These are phyloP conservation scores for Canavalia ensiformis DNA, from an alignment of 306 rosid species.

Conservation along the genomic window DNA sequence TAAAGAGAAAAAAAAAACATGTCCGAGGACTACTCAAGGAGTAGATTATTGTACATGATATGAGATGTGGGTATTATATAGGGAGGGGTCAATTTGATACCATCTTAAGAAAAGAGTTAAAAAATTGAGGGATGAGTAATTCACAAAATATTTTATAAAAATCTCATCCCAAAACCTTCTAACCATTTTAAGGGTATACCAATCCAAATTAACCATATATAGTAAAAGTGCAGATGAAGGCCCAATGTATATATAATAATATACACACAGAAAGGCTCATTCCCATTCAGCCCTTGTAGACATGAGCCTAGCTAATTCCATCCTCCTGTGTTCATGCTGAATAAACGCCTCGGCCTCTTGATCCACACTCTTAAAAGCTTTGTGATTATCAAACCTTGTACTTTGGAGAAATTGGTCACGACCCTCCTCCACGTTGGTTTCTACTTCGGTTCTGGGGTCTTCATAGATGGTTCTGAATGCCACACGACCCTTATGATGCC, in stretches of 20 bases:
- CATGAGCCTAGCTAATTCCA: constrained; percentile 44
- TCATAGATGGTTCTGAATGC: constrained; percentile 29
- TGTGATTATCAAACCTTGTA: constrained; percentile 29
- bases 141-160: background rate
- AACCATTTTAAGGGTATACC: constrained; percentile 13
- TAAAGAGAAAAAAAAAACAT: background rate
- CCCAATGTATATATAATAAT: background rate
- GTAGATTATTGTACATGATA: constrained; percentile 4
- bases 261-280: background rate
- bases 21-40: background rate
- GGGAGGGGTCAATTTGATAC: background rate
- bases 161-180: constrained; percentile 43
- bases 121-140: constrained; percentile 31
- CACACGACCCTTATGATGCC: constrained; percentile 35
- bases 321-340: constrained; percentile 63
- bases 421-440: background rate
- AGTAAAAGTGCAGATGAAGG: background rate
- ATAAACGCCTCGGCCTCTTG: constrained; percentile 75
- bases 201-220: constrained; percentile 1
- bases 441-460: constrained; percentile 30
- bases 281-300: constrained; percentile 5
- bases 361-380: constrained; percentile 53
- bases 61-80: background rate
- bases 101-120: constrained; percentile 26
- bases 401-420: background rate